A percentile compares a stretch with the other conserved stretches of the same genome.
phyloP scores from a whole-genome alignment of 768 basidiomycete species.

The Kwoniella heveanensis region DNA sequence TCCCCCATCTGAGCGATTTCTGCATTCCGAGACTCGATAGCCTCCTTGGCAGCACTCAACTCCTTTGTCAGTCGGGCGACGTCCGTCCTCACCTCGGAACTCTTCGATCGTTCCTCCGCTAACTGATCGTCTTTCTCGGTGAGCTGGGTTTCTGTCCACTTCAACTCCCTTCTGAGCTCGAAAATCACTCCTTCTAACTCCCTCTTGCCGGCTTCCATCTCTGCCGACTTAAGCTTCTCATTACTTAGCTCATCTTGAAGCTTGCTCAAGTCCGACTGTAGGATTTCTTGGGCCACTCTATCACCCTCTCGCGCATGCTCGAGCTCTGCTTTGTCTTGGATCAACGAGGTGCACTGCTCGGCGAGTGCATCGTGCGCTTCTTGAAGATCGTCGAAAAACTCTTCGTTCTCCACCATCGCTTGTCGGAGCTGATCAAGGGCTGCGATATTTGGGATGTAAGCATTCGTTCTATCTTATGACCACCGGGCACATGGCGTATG shows the following conservation, averaged over 20 bases:
- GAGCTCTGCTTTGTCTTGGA: conserved; percentile 17
- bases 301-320: neutral
- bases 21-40: neutral
- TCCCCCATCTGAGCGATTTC: neutral
- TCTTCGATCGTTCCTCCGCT: neutral
- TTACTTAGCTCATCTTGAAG: neutral
- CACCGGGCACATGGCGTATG: too few relatives aligned
- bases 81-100: neutral
- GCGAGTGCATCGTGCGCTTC: conserved; percentile 31
- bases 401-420: conserved; percentile 38
- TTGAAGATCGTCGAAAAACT: conserved; percentile 33
- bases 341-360: conserved; percentile 21
- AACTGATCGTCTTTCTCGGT: neutral
- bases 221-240: too few relatives aligned
- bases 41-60: neutral
- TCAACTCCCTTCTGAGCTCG: conserved; percentile 14
- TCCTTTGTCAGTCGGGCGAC: neutral
- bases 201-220: conserved; percentile 3
- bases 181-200: conserved; percentile 11
- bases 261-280: neutral
- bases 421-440: conserved; percentile 17
- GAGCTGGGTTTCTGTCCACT: conserved; percentile 13
- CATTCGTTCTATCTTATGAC: neutral
- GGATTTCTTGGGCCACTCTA: neutral
- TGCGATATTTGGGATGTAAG: conserved; percentile 3